Evolutionary conservation across 2,329 filamentous ascomycete genomes (phyloP).

Genomic region (Calonectria montana): DNA sequence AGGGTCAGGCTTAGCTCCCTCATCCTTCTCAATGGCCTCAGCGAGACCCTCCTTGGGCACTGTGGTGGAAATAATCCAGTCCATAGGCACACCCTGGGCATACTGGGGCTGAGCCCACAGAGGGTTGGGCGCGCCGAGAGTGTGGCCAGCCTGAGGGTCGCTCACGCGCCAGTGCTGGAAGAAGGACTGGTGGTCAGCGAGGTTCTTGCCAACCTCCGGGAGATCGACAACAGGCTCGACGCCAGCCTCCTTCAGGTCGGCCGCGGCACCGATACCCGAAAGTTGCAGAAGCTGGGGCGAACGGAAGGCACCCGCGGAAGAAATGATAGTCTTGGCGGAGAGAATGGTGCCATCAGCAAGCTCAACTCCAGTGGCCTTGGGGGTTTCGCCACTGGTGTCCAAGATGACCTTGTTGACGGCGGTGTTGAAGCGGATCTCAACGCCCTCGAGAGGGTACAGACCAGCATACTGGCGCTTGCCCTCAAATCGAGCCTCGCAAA

Average conservation of each 20-base stretch:
- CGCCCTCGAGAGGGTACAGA: constrained; percentile 39
- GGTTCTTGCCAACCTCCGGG: constrained; percentile 62
- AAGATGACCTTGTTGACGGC: constrained; percentile 37
- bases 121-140: constrained; percentile 48
- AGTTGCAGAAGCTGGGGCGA: constrained; percentile 60
- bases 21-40: constrained; percentile 48
- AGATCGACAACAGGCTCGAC: constrained; percentile 53
- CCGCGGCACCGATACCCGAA: constrained; percentile 57
- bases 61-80: constrained; percentile 49
- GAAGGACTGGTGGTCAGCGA: constrained; percentile 43
- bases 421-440: constrained; percentile 40
- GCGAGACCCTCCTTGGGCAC: constrained; percentile 44
- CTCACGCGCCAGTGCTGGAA: constrained; percentile 47
- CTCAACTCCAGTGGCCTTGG: constrained; percentile 43
- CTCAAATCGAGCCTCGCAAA: constrained; percentile 41
- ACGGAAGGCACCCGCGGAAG: constrained; percentile 60
- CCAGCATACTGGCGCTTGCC: constrained; percentile 38
- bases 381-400: neutral
- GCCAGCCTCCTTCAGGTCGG: constrained; percentile 52
- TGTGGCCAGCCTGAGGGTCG: constrained; percentile 46
- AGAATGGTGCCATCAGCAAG: constrained; percentile 41
- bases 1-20: constrained; percentile 45
- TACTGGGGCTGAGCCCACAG: constrained; percentile 51
- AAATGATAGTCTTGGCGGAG: constrained; percentile 52
- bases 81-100: constrained; percentile 47